Percentiles rank a stretch among this genome's conserved stretches.
Evolutionary conservation across 441 rosid species (phyloP).

Genomic region (Viola pubescens): DNA sequence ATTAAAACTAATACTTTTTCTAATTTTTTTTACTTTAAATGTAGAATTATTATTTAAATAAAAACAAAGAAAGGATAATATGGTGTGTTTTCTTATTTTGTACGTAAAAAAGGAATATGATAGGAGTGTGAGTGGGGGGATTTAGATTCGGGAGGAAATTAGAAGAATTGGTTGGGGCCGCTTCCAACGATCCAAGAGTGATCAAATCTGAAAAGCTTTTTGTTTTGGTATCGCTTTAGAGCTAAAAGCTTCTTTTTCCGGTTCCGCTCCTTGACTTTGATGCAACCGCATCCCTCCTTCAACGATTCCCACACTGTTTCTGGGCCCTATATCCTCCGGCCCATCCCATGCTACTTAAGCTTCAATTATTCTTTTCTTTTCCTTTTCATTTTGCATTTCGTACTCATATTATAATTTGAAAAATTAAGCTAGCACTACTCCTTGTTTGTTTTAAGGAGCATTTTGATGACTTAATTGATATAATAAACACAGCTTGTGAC

Average conservation of each 20-base stretch:
- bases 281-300: neutral
- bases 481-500: no score
- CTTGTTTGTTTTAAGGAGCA: no score
- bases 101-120: conserved; percentile 21
- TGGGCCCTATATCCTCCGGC: conserved; percentile 11
- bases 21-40: neutral
- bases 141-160: conserved; percentile 15
- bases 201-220: neutral
- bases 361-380: no score
- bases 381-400: no score
- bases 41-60: neutral
- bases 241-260: no score
- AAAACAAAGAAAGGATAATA: neutral
- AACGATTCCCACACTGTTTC: conserved; percentile 18
- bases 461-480: no score
- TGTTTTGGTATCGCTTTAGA: no score
- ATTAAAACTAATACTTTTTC: conserved; percentile 16
- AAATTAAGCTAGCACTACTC: no score
- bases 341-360: no score
- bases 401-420: no score
- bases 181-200: neutral
- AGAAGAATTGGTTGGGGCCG: no score
- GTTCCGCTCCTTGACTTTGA: no score
- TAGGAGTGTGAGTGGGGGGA: neutral
- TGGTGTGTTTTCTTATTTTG: neutral